Percentiles rank a stretch among this genome's conserved stretches.
phyloP scores from a whole-genome alignment of 257 asterid genomes.

The Solanum ossicruentum region DNA sequence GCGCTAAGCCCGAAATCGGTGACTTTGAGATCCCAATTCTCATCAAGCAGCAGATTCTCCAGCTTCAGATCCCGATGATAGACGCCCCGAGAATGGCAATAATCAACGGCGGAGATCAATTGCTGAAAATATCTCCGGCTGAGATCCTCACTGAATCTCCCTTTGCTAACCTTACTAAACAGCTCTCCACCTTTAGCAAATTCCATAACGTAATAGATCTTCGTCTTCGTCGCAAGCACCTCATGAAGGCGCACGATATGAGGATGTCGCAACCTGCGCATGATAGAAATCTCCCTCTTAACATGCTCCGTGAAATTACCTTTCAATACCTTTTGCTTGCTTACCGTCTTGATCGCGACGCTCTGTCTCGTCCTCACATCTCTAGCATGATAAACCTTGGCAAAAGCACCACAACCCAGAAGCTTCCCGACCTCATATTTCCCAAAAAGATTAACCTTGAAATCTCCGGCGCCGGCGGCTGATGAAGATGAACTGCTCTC shows the following conservation, averaged over 20 bases:
- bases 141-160: constrained; percentile 4
- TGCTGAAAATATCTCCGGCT: constrained; percentile 6
- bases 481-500: neutral
- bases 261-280: neutral
- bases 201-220: neutral
- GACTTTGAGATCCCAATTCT: constrained; percentile 3
- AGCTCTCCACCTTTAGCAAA: constrained; percentile 7
- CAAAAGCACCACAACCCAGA: neutral
- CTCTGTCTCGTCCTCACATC: neutral
- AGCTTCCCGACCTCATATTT: neutral
- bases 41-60: neutral
- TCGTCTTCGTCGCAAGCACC: neutral
- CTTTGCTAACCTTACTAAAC: neutral
- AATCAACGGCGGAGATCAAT: constrained; percentile 1
- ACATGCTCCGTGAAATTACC: neutral
- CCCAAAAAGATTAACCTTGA: neutral
- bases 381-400: neutral
- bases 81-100: neutral
- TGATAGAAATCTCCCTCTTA: constrained; percentile 4
- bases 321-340: neutral
- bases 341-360: neutral
- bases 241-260: constrained; percentile 3
- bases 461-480: neutral
- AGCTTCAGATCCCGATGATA: constrained; percentile 5
- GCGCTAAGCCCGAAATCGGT: constrained; percentile 1